phyloP scores from a whole-genome alignment of 257 asterid species.

The Ocimum tenuiflorum region DNA sequence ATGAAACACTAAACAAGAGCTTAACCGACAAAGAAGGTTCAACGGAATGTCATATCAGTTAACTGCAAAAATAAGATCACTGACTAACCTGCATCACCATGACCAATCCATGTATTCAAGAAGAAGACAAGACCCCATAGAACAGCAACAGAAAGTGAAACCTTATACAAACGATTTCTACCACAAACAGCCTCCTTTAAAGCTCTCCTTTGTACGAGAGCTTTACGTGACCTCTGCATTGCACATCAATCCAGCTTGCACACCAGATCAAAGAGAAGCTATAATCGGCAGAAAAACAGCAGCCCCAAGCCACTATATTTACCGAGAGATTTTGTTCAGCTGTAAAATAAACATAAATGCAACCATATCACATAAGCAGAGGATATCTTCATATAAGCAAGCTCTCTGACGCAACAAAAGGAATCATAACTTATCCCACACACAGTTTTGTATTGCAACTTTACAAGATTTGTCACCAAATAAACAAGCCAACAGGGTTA shows the following conservation, averaged over 20 bases:
- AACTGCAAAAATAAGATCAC: not conserved
- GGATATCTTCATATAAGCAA: not conserved
- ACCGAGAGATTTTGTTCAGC: not conserved
- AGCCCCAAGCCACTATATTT: conserved; percentile 4
- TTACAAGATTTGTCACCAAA: not conserved
- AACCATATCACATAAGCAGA: not conserved
- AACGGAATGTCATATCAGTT: not conserved
- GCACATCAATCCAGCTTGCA: conserved; percentile 57
- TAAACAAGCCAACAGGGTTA: not conserved
- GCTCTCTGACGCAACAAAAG: not conserved
- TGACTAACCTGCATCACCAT: conserved; percentile 68
- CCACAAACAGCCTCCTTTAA: conserved; percentile 47
- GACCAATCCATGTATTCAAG: conserved; percentile 67
- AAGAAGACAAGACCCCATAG: conserved; percentile 76
- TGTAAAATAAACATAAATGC: not conserved
- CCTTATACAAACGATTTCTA: conserved; percentile 46
- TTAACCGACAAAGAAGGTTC: not conserved
- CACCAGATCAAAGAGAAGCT: conserved; percentile 26
- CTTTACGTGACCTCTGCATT: conserved; percentile 93
- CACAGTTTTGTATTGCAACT: not conserved
- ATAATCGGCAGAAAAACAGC: not conserved
- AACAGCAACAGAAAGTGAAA: conserved; percentile 57
- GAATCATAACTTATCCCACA: conserved; percentile 1
- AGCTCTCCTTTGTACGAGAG: conserved; percentile 91
- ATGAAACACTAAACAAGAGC: not conserved